Evolutionary conservation across 306 rosid genomes (phyloP).

Genomic region (Mimosa bimucronata): DNA sequence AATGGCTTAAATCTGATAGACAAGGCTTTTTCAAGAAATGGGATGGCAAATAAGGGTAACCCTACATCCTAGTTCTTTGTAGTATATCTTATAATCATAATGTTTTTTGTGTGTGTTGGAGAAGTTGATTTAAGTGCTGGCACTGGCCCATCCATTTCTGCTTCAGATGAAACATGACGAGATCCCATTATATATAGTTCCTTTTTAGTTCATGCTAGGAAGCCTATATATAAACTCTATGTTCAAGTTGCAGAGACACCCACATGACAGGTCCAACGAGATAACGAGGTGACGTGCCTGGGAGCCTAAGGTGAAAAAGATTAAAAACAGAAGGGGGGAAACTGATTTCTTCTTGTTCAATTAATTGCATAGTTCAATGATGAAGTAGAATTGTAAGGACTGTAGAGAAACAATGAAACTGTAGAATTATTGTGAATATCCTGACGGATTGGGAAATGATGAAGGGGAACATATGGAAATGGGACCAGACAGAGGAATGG

Average conservation of each 20-base stretch:
- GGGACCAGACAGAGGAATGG: slow-evolving; percentile 49
- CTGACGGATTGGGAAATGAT: neutral
- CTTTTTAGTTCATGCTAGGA: neutral
- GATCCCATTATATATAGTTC: neutral
- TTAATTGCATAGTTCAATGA: neutral
- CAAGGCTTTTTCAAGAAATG: slow-evolving; percentile 18
- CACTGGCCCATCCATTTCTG: slow-evolving; percentile 3
- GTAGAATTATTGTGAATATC: slow-evolving; percentile 16
- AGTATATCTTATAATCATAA: neutral
- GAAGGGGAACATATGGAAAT: slow-evolving; percentile 40
- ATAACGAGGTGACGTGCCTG: neutral
- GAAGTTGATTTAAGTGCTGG: neutral
- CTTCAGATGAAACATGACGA: slow-evolving; percentile 3
- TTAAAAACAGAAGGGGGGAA: neutral
- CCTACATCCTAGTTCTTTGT: neutral
- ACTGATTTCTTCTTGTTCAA: slow-evolving; percentile 12
- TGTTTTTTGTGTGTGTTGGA: neutral
- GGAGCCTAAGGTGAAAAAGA: neutral
- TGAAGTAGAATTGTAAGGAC: neutral
- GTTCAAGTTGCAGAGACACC: neutral
- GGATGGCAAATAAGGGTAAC: neutral
- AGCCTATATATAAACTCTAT: neutral
- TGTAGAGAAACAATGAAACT: slow-evolving; percentile 9
- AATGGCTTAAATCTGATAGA: slow-evolving; percentile 1
- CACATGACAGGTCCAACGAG: neutral